Base-by-base conservation (phyloP, 106 monocot genomes). In the Dioscorea zingiberensis region DNA sequence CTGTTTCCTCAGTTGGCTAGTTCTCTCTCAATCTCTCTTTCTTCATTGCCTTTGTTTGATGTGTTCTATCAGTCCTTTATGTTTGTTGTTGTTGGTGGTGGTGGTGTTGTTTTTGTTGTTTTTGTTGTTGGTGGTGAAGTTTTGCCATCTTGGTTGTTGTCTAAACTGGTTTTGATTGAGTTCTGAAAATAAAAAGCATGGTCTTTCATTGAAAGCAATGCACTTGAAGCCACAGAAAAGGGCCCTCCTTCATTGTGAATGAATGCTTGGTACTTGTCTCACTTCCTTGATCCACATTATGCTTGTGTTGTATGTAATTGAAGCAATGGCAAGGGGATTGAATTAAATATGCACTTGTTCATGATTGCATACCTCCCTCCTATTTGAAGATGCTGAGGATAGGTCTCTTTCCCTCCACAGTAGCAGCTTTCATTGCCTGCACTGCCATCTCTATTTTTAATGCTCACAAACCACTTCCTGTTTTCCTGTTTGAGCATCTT, bases 381-480 rank as follows among this genome's bases (percentile, higher is more conserved):
- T 65, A 59, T 75, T 63, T 75, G 64, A 38, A 65, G 59, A 59
- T 58, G 66, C 60, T 80, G 65, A 66, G 65, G 58, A 75, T 75
- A 54, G 21, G 69, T 74, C 70, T 70, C 69, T 80, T 64, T 80
- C 72, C 55, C 18, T 46, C 55, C 16, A 72, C 72, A 71, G 62
- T 54, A 54, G 48, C 25, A 26, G 38, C 71, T 46, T 12, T 53
- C 55, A 2, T 28, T 53, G 38, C 54, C 38, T 21, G 29, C 48
- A 62, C 66, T 38, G 38, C 38, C 38, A 38, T 22, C 32, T 67
- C 55, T 69, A 63, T 51, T 69, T 24, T 44, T 69, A 58, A 59
- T 56, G 54, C 57, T 70, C 57, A 44, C 63, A 7, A 54, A 29
- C 30, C n/a, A 25, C 16, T 27, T 38, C 38, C 38, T 38, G 38